Base-by-base conservation (phyloP, 768 basidiomycete genomes). In the Boletus subparvulus region DNA sequence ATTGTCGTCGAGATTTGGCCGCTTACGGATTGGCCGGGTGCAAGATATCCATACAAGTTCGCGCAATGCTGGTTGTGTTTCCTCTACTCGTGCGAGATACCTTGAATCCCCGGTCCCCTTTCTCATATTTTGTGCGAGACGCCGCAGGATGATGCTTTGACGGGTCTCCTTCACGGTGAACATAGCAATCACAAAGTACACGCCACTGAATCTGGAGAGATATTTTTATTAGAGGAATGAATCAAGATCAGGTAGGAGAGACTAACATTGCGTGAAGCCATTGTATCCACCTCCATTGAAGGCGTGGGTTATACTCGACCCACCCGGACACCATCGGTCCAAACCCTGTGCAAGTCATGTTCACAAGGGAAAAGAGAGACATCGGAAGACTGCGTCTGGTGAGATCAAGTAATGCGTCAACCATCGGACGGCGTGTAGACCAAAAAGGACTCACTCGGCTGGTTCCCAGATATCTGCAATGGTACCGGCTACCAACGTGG, bases 281-380 rank as follows among this genome's bases (percentile, higher is more conserved):
- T 65, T 90, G 83, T 24, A 93, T 89, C 88, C 89, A 92, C 24
- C 88, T 77, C 88, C 90, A 92, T 64, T 77, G 76, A 13, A 91
- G 71, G 21, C 71, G 73, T 0, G 76, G 73, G 55, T 84, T 80
- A 59, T 80, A 75, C 62, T 90, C 85, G 33, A 89, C 75, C 83
- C 85, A 88, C 16, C 85, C 85, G 24, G 83, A 81, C 10, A 79
- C 70, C 4, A 88, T 70, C 2, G 89, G 84, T 13, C 86, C 90
- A 4, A 91, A 44, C 0, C 84, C 87, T 3, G 83, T 84, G 1
- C 82, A 85, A 3, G 78, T 78, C 35, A 92, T 72, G 3, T 85
- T 87, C 4, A 77, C 75, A 12, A 85, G 56, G 0, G 86, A 72
- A 68, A 91, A 94, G 3, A 88, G 59, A 0, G 87, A 77, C 88